phyloP scores from a whole-genome alignment of 225 moss, liverwort and hornwort species.

The Bryoerythrophyllum caledonicum region DNA sequence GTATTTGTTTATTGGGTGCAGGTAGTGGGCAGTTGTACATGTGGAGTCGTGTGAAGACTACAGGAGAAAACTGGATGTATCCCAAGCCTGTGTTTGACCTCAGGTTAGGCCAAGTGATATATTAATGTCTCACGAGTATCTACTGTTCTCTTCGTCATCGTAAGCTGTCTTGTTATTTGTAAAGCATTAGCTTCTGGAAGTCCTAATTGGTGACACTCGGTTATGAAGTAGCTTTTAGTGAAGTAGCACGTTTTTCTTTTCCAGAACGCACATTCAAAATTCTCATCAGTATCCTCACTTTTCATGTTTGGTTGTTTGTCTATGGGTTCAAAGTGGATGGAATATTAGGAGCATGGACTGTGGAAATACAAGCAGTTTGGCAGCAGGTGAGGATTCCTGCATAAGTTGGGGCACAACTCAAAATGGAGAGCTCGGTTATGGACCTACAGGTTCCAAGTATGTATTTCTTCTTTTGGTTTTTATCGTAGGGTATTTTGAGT shows the following conservation, averaged over 20 bases:
- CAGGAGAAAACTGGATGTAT: constrained; percentile 99
- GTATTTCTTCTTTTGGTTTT: constrained; percentile 30
- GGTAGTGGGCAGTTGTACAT: constrained; percentile 92
- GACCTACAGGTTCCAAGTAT: constrained; percentile 87
- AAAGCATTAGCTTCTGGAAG: not conserved
- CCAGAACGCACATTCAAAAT: not conserved
- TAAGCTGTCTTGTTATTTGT: no score
- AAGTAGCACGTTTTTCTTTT: not conserved
- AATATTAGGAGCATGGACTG: constrained; percentile 91
- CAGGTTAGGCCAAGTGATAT: constrained; percentile 47
- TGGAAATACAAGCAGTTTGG: constrained; percentile 83
- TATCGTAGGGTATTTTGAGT: not conserved
- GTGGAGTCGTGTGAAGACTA: constrained; percentile 98
- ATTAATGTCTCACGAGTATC: constrained; percentile 2
- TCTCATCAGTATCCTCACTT: no score
- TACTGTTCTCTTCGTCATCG: constrained; percentile 7
- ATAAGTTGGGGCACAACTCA: constrained; percentile 93
- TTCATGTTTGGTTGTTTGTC: constrained; percentile 1
- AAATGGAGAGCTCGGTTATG: constrained; percentile 96
- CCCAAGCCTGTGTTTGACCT: constrained; percentile 97
- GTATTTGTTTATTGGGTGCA: no score
- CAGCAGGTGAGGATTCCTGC: constrained; percentile 88
- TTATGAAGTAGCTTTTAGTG: no score
- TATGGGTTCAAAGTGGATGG: constrained; percentile 84
- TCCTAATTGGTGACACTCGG: not conserved